Base-by-base conservation (phyloP, 2,329 filamentous ascomycete genomes). In the Blastomyces emzantsi region DNA sequence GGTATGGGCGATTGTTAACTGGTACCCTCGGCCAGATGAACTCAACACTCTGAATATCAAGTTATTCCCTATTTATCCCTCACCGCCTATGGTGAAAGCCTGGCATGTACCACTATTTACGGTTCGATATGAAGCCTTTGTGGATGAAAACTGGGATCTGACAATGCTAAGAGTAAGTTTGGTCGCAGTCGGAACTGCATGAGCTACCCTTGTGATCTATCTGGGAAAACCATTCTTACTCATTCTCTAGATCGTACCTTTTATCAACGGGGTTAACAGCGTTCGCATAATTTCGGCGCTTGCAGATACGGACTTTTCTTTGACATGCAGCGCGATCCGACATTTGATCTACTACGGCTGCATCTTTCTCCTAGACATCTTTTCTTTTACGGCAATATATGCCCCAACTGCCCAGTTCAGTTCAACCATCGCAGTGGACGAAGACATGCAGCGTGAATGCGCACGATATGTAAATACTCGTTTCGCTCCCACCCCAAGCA, bases 41-140 rank as follows among this genome's bases (percentile, higher is more conserved):
- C 87, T 91, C 65, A 97, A 96, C 74, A 96, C 91, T 0, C 87
- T 97, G 76, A 96, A 97, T 76, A 90, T 97, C 83, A 97, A 97
- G 77, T 85, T 97, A 60, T 97, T 97, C 74, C 92, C 91, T 0
- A 87, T 90, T 57, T 89, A 93, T 70, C 82, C 86, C 0, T 85
- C 87, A 19, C 92, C 92, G 1, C 87, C 90, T 0, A 82, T 86
- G 2, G 88, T 97, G 63, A 87, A 88, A 70, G 85, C 89, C 57
- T 96, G 90, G 88, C 91, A 97, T 72, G 94, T 99, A 1, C 94
- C 94, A 3, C 85, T 99, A 28, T 81, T 86, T 63, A 87, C 85
- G 6, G 83, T 87, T 49, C 76, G 78, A 39, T 81, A 82, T 54
- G 77, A 81, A 63, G 74, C 76, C 17, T 79, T 83, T 61, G 79